Base-by-base conservation (phyloP, 352 stramenopile species). In the Aphanomyces euteiches region DNA sequence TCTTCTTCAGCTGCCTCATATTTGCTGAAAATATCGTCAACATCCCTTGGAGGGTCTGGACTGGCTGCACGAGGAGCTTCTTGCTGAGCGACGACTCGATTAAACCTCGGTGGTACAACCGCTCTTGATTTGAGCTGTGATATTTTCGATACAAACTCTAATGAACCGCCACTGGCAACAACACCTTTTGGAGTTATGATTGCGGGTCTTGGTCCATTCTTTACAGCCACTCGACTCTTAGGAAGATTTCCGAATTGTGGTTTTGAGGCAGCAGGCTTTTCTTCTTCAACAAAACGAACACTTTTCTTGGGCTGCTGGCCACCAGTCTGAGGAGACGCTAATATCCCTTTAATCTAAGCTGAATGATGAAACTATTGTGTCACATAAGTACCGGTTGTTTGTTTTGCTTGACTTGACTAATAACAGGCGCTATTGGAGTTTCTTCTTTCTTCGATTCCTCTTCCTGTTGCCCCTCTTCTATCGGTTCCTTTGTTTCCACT, bases 61-160 rank as follows among this genome's bases (percentile, higher is more conserved):
- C 5, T 7, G 7, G 37, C 37, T 28, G 39, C 56, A 6, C n/a
- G 15, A 19, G n/a, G 2, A 7, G 37, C 50, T 39, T 43, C 21
- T 5, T 19, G 21, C 39, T 7, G 56, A 19, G n/a, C 15, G 15
- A 50, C 40, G 38, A 50, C 57, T 37, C 13, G 57, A 19, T 66
- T 66, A 21, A 66, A 61, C 21, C n/a, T 61, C 8, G 54, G 57
- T 41, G n/a, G 38, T 21, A 28, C 15, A 34, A 34, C 43, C 21
- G 17, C 5, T n/a, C 13, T 57, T 21, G 63, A 7, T 39, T 72
- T 67, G 36, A 72, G 59, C 36, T 56, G 72, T 2, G 73, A 81
- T 40, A 95, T 92, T 74, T 91, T 95, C n/a, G 82, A 88, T 64
- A 95, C 64, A 37, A 95, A 95, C 65, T 95, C 87, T 69, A 95